phyloP scores from a whole-genome alignment of 805 yeast species.

The Metschnikowia kunwiensis region DNA sequence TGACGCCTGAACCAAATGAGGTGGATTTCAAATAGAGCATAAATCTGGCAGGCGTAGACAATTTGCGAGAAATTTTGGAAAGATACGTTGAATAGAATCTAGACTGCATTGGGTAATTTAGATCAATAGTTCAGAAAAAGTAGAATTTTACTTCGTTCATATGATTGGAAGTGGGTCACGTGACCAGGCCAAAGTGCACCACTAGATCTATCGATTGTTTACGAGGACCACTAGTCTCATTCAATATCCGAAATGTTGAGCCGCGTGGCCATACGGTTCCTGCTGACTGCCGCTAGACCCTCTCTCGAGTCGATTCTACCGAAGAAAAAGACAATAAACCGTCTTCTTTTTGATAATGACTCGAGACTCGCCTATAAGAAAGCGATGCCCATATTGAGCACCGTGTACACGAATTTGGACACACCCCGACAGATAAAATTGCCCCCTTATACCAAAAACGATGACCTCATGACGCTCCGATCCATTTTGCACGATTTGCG shows the following conservation, averaged over 20 bases:
- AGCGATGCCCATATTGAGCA: conserved; percentile 50
- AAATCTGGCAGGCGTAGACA: too few species aligned
- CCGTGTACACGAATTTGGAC: conserved; percentile 49
- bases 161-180: too few species aligned
- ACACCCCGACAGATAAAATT: conserved; percentile 33
- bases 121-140: too few species aligned
- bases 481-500: conserved; percentile 62
- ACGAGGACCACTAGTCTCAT: neutral
- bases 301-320: conserved; percentile 46
- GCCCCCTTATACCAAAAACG: conserved; percentile 49
- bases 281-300: conserved; percentile 21
- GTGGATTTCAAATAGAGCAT: too few species aligned
- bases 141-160: too few species aligned
- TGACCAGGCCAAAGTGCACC: too few species aligned
- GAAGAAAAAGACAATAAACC: conserved; percentile 51
- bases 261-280: conserved; percentile 5
- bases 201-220: neutral
- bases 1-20: conserved; percentile 8
- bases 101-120: too few species aligned
- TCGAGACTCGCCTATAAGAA: conserved; percentile 52
- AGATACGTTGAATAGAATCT: too few species aligned
- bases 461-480: conserved; percentile 67
- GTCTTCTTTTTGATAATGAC: conserved; percentile 65
- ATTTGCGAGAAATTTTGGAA: too few species aligned
- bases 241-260: conserved; percentile 2